Evolutionary conservation across 2,329 filamentous ascomycete genomes (phyloP), one percentile per base, ranked within the genome.

Genomic region (Eutypa lata): DNA sequence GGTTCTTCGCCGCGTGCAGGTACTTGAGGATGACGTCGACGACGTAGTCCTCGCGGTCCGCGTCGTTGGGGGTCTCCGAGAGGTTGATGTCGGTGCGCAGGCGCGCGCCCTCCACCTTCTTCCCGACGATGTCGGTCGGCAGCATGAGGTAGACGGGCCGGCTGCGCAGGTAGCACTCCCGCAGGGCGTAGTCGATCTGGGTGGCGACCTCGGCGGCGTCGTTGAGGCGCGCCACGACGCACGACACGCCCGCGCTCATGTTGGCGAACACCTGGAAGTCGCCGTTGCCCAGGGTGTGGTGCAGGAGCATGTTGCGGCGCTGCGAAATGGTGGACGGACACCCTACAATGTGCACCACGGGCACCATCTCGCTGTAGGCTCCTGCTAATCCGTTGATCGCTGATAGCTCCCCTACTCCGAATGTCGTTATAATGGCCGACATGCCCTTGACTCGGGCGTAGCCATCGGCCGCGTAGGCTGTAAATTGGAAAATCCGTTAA

Each of bases 101-200:
- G 7, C 86, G 77, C 46, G 82, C 79, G 35, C 89, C 90, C 66
- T 93, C 87, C 22, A 96, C 75, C 71, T 92, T 89, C 68, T 84
- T 82, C 60, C 84, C 75, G 10, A 89, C 84, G 78, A 94, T 88
- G 66, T 96, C 90, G 16, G 88, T 90, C 2, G 91, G 90, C 8
- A 96, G 76, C 66, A 87, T 87, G 61, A 96, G 85, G 71, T 96
- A 96, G 48, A 95, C 89, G 2, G 91, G 91, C 19, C 88, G 81
- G 55, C 86, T 90, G 52, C 82, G 77, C 44, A 90, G 71, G 74
- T 83, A 90, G 68, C 90, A 94, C 71, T 91, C 80, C 31, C 82
- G 81, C 26, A 96, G 79, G 3, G 88, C 84, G 62, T 89, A 80
- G 68, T 96, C 91, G 61, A 96, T 92, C 63, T 91, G 82, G 14